Evolutionary conservation across 176 grass and related monocot species (phyloP), one percentile per base, ranked within the genome.

Genomic region (Lolium rigidum): DNA sequence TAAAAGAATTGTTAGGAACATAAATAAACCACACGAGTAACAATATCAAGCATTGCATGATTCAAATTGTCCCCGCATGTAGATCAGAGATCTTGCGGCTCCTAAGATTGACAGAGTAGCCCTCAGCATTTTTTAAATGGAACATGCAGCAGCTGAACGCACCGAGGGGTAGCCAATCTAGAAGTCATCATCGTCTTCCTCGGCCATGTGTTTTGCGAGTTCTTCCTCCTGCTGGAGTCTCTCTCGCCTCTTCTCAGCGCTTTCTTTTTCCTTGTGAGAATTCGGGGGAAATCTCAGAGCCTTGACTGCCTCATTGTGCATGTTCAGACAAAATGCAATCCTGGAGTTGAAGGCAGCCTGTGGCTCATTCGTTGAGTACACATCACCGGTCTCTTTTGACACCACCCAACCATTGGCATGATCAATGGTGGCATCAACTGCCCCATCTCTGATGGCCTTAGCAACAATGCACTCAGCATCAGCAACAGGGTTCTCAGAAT

Each of bases 321-420:
- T 95, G 81, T 98, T 95, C 47, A 98, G 85, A 85, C 96, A 98
- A 70, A 98, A 98, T 37, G 92, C 86, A 37, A 98, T 91, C 85
- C 93, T 86, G 3, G 91, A 95, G 22, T 98, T 92, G 83, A 95
- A 94, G 1, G 83, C 84, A 21, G 85, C 83, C 47, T 98, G 96
- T 48, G 96, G 96, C 83, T 98, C 96, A 75, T 95, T 98, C 3
- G 95, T 95, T 31, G 88, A 92, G 86, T 94, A 98, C 31, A 94
- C 90, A 65, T 92, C 95, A 6, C 90, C 95, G 5, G 88, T 95
- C 76, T 98, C 93, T 65, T 95, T 98, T 0, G 93, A 95, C 6
- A 95, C 88, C 90, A 95, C 93, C 88, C 90, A 92, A 56, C 92
- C 90, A 52, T 94, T 95, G 25, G 81, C 81, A 41, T 95, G 93